Conservation (phyloP, 192 early-diverging fungal genomes). For the Dissophora ornata region DNA sequence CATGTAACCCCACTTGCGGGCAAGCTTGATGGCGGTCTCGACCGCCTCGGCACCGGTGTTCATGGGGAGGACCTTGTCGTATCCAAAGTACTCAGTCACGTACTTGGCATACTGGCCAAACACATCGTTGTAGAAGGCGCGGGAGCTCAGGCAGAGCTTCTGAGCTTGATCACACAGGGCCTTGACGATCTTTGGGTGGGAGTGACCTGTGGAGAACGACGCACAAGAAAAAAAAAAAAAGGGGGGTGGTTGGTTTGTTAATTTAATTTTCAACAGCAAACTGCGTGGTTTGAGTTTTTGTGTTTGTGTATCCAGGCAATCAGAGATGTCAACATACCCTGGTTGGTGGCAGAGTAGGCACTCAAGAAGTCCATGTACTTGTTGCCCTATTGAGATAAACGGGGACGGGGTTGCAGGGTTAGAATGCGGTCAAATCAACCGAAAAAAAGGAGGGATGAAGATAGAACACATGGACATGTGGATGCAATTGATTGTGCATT, state of each 20-base stretch:
- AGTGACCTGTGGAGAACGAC: constrained; percentile 73
- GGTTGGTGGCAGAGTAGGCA: constrained; percentile 89
- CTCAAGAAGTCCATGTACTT: constrained; percentile 91
- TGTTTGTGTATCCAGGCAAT: background rate
- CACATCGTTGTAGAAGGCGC: constrained; percentile 97
- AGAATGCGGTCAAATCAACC: too few species aligned
- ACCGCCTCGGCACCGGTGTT: constrained; percentile 99
- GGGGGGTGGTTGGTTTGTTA: background rate
- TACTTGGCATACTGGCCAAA: constrained; percentile 93
- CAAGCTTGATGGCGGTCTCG: constrained; percentile 98
- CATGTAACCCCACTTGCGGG: constrained; percentile 95
- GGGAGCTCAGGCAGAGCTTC: constrained; percentile 86
- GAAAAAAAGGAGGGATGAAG: too few species aligned
- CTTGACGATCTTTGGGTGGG: constrained; percentile 94
- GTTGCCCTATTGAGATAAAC: constrained; percentile 72
- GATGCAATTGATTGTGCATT: too few species aligned
- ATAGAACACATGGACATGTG: too few species aligned
- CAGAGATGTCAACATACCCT: constrained; percentile 58
- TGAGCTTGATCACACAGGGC: constrained; percentile 92
- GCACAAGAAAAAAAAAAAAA: background rate
- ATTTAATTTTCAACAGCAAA: background rate
- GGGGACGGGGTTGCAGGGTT: too few species aligned
- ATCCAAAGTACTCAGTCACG: constrained; percentile 93
- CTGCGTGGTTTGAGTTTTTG: background rate
- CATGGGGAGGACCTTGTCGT: constrained; percentile 98